Base-by-base conservation (phyloP, 345 rosid genomes). In the Boechera retrofracta region DNA sequence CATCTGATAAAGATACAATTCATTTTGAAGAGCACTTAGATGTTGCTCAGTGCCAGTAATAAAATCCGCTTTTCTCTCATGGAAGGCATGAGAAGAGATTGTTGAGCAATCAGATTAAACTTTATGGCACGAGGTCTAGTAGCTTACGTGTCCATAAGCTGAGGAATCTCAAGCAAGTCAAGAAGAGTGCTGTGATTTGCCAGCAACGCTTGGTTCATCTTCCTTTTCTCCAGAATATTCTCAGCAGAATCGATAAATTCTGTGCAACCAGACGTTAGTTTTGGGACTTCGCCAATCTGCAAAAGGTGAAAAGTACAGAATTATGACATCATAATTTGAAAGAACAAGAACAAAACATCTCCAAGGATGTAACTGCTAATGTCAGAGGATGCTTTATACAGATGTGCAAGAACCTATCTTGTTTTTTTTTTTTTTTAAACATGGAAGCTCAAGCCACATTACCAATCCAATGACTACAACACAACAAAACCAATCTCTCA, bases 121-220 rank as follows among this genome's bases (percentile, higher is more conserved):
- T 0, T 41, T 36, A 29, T 35, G 48, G 71, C 60, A 42, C 7
- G 16, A 72, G 29, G 75, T 31, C 52, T 44, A 69, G 28, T 54
- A 54, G 83, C 95, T 55, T 87, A 92, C 98, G 99, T 95, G 84
- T 95, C 99, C 99, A 95, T 95, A 67, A 95, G 99, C 82, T 95
- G 99, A 80, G 98, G 99, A 76, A 95, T 95, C 84, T 95, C 99
- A 69, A 95, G 99, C 89, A 95, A 88, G 82, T 95, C 99, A 48
- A 95, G 97, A 84, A 95, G 84, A 82, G 89, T 87, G 78, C 94
- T 86, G 70, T 95, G 99, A 80, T 92, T 95, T 6, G 89, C 85
- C 36, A 95, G 89, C 85, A 95, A 76, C 10, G 86, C 88, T 83
- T 92, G 96, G 86, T 95, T 92, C 97, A 88, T 82, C 86, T 95